phyloP scores from a whole-genome alignment of 345 rosid species.

The Jatropha curcas region DNA sequence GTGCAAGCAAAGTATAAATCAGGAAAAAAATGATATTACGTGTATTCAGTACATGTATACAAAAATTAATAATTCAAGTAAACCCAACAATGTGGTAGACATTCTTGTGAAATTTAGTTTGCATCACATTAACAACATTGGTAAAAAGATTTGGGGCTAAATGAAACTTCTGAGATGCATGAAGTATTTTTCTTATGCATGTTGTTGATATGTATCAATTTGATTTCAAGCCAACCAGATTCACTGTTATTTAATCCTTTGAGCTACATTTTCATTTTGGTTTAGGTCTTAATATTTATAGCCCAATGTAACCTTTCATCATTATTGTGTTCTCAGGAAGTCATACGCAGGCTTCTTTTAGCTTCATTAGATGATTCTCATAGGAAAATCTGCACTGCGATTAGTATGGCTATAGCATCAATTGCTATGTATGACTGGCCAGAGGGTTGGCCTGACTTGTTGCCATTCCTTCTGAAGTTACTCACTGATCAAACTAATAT shows the following conservation, averaged over 20 bases:
- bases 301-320: not conserved
- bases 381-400: constrained; percentile 79
- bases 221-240: too few species aligned
- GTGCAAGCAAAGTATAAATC: too few species aligned
- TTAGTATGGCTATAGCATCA: constrained; percentile 82
- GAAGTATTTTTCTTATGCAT: not conserved
- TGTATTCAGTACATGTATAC: too few species aligned
- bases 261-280: not conserved
- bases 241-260: not conserved
- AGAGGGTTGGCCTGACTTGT: constrained; percentile 82
- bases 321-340: constrained; percentile 52
- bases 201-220: not conserved
- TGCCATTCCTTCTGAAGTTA: constrained; percentile 73
- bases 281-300: constrained; percentile 4
- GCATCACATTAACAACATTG: too few species aligned
- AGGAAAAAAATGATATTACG: too few species aligned
- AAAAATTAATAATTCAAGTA: too few species aligned
- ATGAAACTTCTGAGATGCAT: constrained; percentile 3
- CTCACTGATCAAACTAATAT: constrained; percentile 57
- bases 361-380: constrained; percentile 72
- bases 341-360: constrained; percentile 69
- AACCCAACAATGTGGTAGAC: too few species aligned
- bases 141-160: not conserved
- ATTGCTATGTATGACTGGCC: constrained; percentile 90
- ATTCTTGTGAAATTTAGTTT: too few species aligned